Conservation (phyloP, 2,329 filamentous ascomycete genomes). For the Didymella pinodella region DNA sequence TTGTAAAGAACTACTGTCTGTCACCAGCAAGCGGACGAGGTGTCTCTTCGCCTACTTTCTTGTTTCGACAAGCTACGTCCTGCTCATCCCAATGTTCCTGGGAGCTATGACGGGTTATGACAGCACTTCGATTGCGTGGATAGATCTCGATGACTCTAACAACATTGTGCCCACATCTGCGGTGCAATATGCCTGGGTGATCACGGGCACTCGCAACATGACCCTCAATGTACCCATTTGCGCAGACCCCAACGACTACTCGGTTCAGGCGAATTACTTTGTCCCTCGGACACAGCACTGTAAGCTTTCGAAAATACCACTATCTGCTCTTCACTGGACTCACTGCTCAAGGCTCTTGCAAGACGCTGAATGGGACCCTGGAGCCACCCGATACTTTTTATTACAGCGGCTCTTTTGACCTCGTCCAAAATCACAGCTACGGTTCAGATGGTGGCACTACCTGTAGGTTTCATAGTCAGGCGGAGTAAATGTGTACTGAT, state of each 20-base stretch:
- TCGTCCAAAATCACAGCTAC: neutral
- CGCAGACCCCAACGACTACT: neutral
- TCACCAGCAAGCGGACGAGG: constrained; percentile 33
- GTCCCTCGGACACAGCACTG: neutral
- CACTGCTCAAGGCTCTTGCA: constrained; percentile 29
- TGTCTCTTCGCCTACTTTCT: constrained; percentile 43
- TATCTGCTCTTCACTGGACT: too few relatives aligned
- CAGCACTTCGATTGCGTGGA: constrained; percentile 36
- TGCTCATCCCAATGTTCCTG: constrained; percentile 44
- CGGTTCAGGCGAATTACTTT: neutral
- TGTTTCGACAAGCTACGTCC: constrained; percentile 40
- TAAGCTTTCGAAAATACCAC: neutral
- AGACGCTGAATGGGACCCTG: constrained; percentile 33
- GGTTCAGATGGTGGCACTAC: neutral
- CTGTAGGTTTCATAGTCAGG: neutral
- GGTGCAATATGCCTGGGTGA: constrained; percentile 14
- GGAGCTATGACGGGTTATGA: constrained; percentile 49
- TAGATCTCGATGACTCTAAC: constrained; percentile 34
- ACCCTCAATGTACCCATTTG: constrained; percentile 27
- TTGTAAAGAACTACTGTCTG: constrained; percentile 34
- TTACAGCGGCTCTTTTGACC: neutral
- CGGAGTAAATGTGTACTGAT: neutral
- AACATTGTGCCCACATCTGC: constrained; percentile 39
- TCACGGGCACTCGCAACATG: constrained; percentile 23
- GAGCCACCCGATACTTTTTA: constrained; percentile 5